A percentile compares a stretch with the other conserved stretches of the same genome.
Evolutionary conservation across 306 rosid genomes (phyloP).

Genomic region (Vigna angularis): DNA sequence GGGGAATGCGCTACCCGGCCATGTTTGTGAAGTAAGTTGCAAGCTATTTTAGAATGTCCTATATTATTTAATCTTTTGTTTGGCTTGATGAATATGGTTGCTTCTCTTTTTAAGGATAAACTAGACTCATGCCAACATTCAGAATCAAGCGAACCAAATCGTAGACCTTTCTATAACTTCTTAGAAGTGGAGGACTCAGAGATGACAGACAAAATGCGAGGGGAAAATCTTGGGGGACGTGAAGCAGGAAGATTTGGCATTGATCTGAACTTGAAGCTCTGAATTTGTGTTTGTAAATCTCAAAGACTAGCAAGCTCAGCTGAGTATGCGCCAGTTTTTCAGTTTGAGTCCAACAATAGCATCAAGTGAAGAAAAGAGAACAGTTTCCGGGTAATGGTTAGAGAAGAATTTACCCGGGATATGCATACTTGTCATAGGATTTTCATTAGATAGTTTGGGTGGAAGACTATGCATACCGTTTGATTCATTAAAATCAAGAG

Average conservation of each 20-base stretch:
- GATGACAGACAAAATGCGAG: slow-evolving; percentile 22
- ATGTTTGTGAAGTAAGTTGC: slow-evolving; percentile 46
- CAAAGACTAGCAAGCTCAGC: background rate
- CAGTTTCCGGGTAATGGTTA: slow-evolving; percentile 6
- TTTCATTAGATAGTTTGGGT: background rate
- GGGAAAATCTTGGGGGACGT: slow-evolving; percentile 36
- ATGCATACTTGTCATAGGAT: background rate
- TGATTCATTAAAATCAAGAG: background rate
- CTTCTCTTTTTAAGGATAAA: slow-evolving; percentile 43
- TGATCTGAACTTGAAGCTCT: slow-evolving; percentile 68
- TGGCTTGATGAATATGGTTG: background rate
- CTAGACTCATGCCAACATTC: slow-evolving; percentile 31
- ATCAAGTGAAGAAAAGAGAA: slow-evolving; percentile 5
- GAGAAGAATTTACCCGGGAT: background rate
- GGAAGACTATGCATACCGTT: background rate
- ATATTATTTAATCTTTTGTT: background rate
- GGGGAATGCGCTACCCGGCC: slow-evolving; percentile 39
- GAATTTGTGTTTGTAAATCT: slow-evolving; percentile 19
- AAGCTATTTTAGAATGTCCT: background rate
- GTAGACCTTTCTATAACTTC: slow-evolving; percentile 51
- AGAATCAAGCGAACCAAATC: slow-evolving; percentile 41
- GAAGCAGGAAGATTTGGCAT: slow-evolving; percentile 45
- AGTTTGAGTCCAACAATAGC: slow-evolving; percentile 5
- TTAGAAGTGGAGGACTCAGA: slow-evolving; percentile 43
- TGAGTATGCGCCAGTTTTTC: background rate